phyloP scores from a whole-genome alignment of 768 basidiomycete species.

The Boletellus emodensis region DNA sequence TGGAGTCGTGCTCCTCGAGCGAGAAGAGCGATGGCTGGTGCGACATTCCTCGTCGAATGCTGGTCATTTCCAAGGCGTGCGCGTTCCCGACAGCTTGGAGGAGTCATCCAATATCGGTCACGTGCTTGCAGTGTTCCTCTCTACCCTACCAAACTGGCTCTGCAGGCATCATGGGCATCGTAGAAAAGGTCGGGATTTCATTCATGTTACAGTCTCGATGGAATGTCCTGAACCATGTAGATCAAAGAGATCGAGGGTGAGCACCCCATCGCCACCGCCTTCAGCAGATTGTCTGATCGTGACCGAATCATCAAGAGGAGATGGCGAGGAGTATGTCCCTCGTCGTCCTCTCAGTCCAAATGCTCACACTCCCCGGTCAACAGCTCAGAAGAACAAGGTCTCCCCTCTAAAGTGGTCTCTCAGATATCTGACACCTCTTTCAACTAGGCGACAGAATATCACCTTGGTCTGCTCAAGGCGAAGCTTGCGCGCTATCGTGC shows the following conservation, averaged over 20 bases:
- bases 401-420: neutral
- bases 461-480: constrained; percentile 89
- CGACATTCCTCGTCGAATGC: constrained; percentile 22
- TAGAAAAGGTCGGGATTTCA: constrained; percentile 73
- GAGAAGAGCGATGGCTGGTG: constrained; percentile 70
- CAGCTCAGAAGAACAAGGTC: constrained; percentile 96
- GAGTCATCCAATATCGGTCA: neutral
- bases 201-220: neutral
- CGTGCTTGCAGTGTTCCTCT: neutral
- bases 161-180: constrained; percentile 71
- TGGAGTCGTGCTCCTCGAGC: constrained; percentile 53
- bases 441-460: constrained; percentile 84
- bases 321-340: constrained; percentile 87
- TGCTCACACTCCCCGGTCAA: neutral
- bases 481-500: constrained; percentile 93
- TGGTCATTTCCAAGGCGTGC: constrained; percentile 14
- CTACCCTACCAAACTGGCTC: neutral
- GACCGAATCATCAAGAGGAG: constrained; percentile 60
- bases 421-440: constrained; percentile 10
- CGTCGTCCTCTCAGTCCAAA: neutral
- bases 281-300: constrained; percentile 7
- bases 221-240: constrained; percentile 36
- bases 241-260: constrained; percentile 95
- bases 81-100: neutral
- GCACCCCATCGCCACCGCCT: constrained; percentile 20